Conservation (phyloP, 2,329 filamentous ascomycete genomes). For the Chaetomiaceae sp. region DNA sequence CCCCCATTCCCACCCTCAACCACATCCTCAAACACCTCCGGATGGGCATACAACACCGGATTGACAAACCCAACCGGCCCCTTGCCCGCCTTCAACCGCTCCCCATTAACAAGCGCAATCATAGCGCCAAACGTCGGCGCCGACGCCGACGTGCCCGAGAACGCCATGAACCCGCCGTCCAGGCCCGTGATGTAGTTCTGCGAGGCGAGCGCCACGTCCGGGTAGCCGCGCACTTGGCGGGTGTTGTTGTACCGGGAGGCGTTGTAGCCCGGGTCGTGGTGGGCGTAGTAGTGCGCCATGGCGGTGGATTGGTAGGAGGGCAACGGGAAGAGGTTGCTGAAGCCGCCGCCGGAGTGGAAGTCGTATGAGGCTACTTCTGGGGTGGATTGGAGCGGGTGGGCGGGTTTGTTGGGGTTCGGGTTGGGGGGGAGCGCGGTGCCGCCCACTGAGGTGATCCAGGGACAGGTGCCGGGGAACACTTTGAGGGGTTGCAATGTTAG, state of each 20-base stretch:
- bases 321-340: slow-evolving; percentile 41
- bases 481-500: neutral
- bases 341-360: slow-evolving; percentile 39
- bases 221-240: slow-evolving; percentile 8
- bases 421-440: slow-evolving; percentile 14
- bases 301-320: slow-evolving; percentile 40
- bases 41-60: slow-evolving; percentile 22
- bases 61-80: slow-evolving; percentile 26
- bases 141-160: slow-evolving; percentile 44
- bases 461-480: slow-evolving; percentile 39
- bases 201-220: slow-evolving; percentile 14
- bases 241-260: slow-evolving; percentile 1
- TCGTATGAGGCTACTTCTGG: slow-evolving; percentile 22
- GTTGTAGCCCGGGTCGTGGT: slow-evolving; percentile 5
- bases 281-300: slow-evolving; percentile 37
- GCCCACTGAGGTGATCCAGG: slow-evolving; percentile 32
- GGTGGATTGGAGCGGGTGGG: no score
- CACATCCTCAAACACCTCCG: slow-evolving; percentile 28
- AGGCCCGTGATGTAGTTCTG: slow-evolving; percentile 3
- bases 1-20: slow-evolving; percentile 33
- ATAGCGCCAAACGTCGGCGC: slow-evolving; percentile 34
- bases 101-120: slow-evolving; percentile 32
- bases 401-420: slow-evolving; percentile 11
- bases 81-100: slow-evolving; percentile 29
- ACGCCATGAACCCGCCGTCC: slow-evolving; percentile 37